phyloP scores from a whole-genome alignment of 345 rosid species.

The Bruguiera sexangula region DNA sequence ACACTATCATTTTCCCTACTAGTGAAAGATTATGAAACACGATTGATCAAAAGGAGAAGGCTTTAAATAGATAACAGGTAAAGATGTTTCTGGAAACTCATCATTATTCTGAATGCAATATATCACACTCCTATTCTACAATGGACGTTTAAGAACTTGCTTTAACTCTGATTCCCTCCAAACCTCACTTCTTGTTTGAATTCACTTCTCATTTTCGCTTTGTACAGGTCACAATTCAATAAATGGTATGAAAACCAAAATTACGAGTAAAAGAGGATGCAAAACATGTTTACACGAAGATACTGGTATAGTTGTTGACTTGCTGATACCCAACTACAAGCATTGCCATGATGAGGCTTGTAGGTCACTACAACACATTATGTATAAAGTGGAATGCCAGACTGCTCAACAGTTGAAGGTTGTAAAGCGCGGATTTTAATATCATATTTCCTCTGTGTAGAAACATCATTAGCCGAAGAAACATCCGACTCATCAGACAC shows the following conservation, averaged over 20 bases:
- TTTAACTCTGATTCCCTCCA: slow-evolving; percentile 14
- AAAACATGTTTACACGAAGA: slow-evolving; percentile 18
- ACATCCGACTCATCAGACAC: slow-evolving; percentile 47
- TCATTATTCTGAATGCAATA: background rate
- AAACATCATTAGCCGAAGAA: slow-evolving; percentile 35
- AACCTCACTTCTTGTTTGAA: slow-evolving; percentile 13
- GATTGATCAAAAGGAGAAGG: too few species aligned
- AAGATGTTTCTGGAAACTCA: background rate
- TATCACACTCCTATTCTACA: slow-evolving; percentile 8
- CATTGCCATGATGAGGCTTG: slow-evolving; percentile 1
- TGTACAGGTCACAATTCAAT: slow-evolving; percentile 14
- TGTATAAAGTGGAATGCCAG: slow-evolving; percentile 31
- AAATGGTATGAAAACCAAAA: slow-evolving; percentile 6
- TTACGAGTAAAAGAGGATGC: background rate
- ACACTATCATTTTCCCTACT: too few species aligned
- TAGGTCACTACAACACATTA: slow-evolving; percentile 16
- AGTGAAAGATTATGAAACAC: too few species aligned
- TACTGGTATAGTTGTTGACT: background rate
- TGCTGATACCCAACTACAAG: slow-evolving; percentile 1
- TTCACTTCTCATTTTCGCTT: background rate
- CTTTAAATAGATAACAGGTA: too few species aligned
- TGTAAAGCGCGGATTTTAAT: slow-evolving; percentile 82
- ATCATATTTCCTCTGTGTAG: slow-evolving; percentile 52
- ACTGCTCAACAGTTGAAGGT: slow-evolving; percentile 55
- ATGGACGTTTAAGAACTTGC: background rate